A percentile compares a stretch with the other conserved stretches of the same genome.
Evolutionary conservation across 2,329 filamentous ascomycete genomes (phyloP).

Genomic region (Xylaria sp.): DNA sequence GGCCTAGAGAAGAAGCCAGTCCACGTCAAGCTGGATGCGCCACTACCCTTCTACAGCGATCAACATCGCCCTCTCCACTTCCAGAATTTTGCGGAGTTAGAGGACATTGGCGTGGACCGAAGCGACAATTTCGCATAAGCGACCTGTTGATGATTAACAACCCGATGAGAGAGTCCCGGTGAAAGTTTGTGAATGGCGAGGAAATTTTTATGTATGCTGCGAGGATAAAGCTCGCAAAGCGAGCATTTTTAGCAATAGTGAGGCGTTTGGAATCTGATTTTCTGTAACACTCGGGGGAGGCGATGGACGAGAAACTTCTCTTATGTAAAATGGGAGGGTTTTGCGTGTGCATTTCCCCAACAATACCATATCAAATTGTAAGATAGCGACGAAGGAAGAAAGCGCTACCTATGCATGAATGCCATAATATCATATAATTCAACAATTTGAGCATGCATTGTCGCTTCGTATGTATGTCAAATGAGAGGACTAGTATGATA

Average conservation of each 20-base stretch:
- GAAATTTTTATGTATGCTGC: neutral
- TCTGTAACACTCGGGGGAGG: neutral
- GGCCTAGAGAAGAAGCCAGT: conserved; percentile 90
- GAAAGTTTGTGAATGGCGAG: conserved; percentile 1
- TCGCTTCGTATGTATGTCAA: neutral
- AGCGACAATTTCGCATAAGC: conserved; percentile 89
- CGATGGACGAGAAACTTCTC: conserved; percentile 9
- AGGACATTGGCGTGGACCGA: conserved; percentile 95
- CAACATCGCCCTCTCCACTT: conserved; percentile 94
- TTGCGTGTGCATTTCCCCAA: conserved; percentile 18
- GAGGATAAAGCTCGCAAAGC: neutral
- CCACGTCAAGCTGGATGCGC: conserved; percentile 93
- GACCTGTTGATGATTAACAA: neutral
- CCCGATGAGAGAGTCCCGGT: neutral
- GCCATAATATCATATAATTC: conserved; percentile 33
- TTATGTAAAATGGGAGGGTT: conserved; percentile 11
- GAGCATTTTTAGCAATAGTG: conserved; percentile 17
- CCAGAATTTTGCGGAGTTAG: conserved; percentile 95
- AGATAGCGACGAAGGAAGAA: conserved; percentile 7
- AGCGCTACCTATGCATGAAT: conserved; percentile 31
- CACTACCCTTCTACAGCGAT: conserved; percentile 89
- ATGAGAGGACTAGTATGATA: neutral
- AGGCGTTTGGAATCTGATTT: conserved; percentile 29
- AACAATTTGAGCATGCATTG: neutral
- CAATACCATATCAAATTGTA: conserved; percentile 31